A percentile compares a stretch with the other conserved stretches of the same genome.
Evolutionary conservation across 306 rosid species (phyloP).

Genomic region (Acmispon strigosus): DNA sequence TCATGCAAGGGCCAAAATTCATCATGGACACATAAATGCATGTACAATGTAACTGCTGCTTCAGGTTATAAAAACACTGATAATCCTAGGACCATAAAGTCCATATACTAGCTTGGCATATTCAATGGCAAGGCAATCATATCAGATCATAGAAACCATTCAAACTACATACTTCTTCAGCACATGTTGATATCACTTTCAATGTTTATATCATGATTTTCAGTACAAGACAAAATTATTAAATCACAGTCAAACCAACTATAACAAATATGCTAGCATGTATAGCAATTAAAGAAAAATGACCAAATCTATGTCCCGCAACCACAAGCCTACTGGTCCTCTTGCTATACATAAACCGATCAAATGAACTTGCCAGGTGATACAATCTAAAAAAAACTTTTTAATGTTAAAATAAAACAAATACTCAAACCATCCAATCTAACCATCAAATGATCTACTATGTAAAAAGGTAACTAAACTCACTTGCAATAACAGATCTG

Average conservation of each 20-base stretch:
- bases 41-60: neutral
- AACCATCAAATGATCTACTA: conserved; percentile 2
- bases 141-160: conserved; percentile 7
- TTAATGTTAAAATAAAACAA: neutral
- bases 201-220: neutral
- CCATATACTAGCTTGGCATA: neutral
- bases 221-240: neutral
- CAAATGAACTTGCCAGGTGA: neutral
- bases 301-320: neutral
- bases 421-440: neutral
- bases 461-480: conserved; percentile 24
- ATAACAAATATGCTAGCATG: neutral
- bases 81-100: neutral
- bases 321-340: neutral
- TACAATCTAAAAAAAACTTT: neutral
- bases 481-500: conserved; percentile 51
- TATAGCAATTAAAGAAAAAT: neutral
- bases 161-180: neutral
- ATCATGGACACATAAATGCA: neutral
- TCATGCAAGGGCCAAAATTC: neutral
- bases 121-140: neutral
- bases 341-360: neutral
- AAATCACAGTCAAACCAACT: neutral
- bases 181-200: neutral
- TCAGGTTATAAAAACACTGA: neutral